Base-by-base conservation (phyloP, 116 monocot species). In the Iris pallida region DNA sequence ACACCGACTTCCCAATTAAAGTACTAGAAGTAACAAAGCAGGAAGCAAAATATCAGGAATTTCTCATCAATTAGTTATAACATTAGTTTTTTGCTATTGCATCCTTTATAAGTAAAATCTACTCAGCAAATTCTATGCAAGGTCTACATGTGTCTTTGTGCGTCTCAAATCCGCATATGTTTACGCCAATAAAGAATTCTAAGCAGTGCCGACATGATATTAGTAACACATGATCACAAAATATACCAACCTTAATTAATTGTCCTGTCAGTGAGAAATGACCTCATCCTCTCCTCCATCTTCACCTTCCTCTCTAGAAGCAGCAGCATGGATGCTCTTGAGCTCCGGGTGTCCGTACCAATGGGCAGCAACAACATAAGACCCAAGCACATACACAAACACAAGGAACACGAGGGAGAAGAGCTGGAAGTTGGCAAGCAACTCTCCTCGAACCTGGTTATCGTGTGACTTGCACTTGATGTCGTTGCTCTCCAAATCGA, bases 351-450 rank as follows among this genome's bases (percentile, higher is more conserved):
- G 78, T 0, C 82, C 91, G 42, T 80, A 88, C 67, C 58, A 63
- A 6, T 57, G 49, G 0, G 80, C 85, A 3, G 89, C 87, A 8
- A 72, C 13, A 6, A 69, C 63, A 46, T 87, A 96, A 14, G 71
- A 75, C 0, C 57, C 86, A 47, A 96, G 46, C 2, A 79, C 77
- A 41, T 48, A 79, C 16, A 62, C 42, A 46, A 89, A 75, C 8
- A 76, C 83, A 16, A 80, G 73, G 4, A 92, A 69, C 16, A 92
- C 71, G 1, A 89, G 76, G 6, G 56, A 68, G 69, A 97, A 97
- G 54, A 97, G 66, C 78, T 97, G 97, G 66, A 85, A 69, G 57
- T 89, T 92, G 47, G 97, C 97, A 11, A 97, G 69, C 30, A 81
- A 69, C 83, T 87, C 85, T 4, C 87, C 92, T 1, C 90, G 84